Percentiles rank a stretch among this genome's conserved stretches.
These are phyloP conservation scores for Paragyromitra xinjiangensis DNA, from an alignment of 495 filamentous ascomycete genomes.

Conservation along the genomic window DNA sequence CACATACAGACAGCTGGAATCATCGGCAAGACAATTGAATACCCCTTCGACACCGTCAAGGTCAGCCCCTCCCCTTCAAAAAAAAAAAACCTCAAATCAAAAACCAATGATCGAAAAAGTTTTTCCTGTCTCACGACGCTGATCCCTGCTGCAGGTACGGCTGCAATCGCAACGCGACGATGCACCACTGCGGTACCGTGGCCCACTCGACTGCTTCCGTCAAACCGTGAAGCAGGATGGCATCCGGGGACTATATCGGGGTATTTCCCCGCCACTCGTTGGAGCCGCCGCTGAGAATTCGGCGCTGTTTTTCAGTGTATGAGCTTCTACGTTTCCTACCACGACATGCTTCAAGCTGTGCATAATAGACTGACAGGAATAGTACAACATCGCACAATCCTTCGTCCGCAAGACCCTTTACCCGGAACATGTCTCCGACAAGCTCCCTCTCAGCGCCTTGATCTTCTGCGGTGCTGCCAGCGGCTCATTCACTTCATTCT, in stretches of 20 bases:
- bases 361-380: slow-evolving; percentile 15
- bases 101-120: slow-evolving; percentile 8
- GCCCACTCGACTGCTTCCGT: slow-evolving; percentile 91
- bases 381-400: slow-evolving; percentile 75
- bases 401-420: slow-evolving; percentile 68
- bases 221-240: slow-evolving; percentile 81
- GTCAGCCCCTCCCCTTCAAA: slow-evolving; percentile 66
- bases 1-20: slow-evolving; percentile 76
- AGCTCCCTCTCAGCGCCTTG: slow-evolving; percentile 75
- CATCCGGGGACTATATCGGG: slow-evolving; percentile 83
- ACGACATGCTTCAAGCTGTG: not conserved
- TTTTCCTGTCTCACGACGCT: slow-evolving; percentile 3
- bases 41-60: slow-evolving; percentile 98
- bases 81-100: not conserved
- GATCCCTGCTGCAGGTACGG: slow-evolving; percentile 59
- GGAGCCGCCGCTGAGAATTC: slow-evolving; percentile 95
- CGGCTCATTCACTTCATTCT: slow-evolving; percentile 87
- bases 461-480: slow-evolving; percentile 80
- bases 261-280: slow-evolving; percentile 87
- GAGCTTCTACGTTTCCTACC: not conserved
- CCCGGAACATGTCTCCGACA: slow-evolving; percentile 64
- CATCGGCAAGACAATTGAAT: slow-evolving; percentile 94
- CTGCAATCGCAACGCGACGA: slow-evolving; percentile 84
- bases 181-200: slow-evolving; percentile 80
- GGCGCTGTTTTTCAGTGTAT: slow-evolving; percentile 85